A percentile compares a stretch with the other conserved stretches of the same genome.
Conservation (phyloP, 768 basidiomycete genomes). For the Tephrocybe sp. region DNA sequence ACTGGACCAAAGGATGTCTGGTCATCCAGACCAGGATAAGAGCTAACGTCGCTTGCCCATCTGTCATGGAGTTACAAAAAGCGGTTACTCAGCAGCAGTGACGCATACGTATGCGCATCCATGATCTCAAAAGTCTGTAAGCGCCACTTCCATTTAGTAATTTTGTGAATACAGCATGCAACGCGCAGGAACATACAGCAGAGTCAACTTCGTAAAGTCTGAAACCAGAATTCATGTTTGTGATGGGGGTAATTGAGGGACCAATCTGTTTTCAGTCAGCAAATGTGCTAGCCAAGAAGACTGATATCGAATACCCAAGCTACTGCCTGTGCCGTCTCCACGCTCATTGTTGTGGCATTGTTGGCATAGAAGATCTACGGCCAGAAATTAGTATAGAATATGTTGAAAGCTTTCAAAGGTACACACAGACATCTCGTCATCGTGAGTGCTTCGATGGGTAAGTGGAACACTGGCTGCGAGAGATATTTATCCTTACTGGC, state of each 20-base stretch:
- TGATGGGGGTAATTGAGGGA: constrained; percentile 70
- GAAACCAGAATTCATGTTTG: constrained; percentile 76
- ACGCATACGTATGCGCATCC: constrained; percentile 72
- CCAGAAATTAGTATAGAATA: neutral
- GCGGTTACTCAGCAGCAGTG: neutral
- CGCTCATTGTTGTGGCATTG: constrained; percentile 62
- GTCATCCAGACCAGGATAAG: constrained; percentile 56
- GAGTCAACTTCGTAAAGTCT: constrained; percentile 73
- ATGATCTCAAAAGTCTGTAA: constrained; percentile 72
- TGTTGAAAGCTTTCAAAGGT: neutral
- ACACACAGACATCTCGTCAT: constrained; percentile 66
- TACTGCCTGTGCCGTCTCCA: constrained; percentile 53
- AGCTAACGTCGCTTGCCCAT: constrained; percentile 63
- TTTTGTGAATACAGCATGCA: neutral
- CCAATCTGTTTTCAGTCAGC: constrained; percentile 45
- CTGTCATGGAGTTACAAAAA: constrained; percentile 30
- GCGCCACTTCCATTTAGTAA: neutral
- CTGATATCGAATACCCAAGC: constrained; percentile 34
- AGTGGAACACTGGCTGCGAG: neutral
- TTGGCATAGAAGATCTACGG: constrained; percentile 69
- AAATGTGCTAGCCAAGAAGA: neutral
- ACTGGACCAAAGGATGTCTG: constrained; percentile 61
- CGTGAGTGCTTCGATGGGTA: constrained; percentile 45
- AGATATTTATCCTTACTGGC: constrained; percentile 42
- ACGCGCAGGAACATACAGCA: constrained; percentile 41